Percentiles rank a stretch among this genome's conserved stretches.
Conservation (phyloP, 305 asterid species). For the Solanum hybrid region DNA sequence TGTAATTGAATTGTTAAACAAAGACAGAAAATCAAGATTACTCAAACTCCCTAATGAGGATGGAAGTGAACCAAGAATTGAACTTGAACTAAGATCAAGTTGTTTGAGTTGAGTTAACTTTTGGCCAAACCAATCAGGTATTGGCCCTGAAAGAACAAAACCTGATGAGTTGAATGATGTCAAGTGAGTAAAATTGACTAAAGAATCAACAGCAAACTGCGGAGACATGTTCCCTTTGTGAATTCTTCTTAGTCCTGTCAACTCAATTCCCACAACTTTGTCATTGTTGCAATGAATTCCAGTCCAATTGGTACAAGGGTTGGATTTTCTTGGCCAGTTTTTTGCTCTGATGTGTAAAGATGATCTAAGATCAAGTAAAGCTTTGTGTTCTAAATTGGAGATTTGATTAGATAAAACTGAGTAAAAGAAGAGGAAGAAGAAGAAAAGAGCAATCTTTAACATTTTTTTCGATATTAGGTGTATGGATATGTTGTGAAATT, state of each 20-base stretch:
- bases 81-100: conserved; percentile 60
- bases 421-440: neutral
- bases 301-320: conserved; percentile 60
- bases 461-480: neutral
- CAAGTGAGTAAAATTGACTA: conserved; percentile 32
- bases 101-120: conserved; percentile 25
- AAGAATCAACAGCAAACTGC: conserved; percentile 48
- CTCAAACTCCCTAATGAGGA: conserved; percentile 32
- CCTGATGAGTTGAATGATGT: conserved; percentile 40
- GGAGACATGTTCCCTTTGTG: conserved; percentile 42
- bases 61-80: conserved; percentile 39
- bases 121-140: conserved; percentile 47
- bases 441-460: neutral
- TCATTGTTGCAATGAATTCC: conserved; percentile 59
- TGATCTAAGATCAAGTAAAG: conserved; percentile 48
- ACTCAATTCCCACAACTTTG: conserved; percentile 38
- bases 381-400: neutral
- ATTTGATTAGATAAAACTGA: neutral
- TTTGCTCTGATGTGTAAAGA: conserved; percentile 47
- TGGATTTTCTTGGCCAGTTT: conserved; percentile 61
- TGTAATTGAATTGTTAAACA: conserved; percentile 34
- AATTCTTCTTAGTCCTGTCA: conserved; percentile 62
- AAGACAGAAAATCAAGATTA: conserved; percentile 23
- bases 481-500: neutral
- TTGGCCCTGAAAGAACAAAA: conserved; percentile 34